Base-by-base conservation (phyloP, 1,284 basidiomycete species). In the Cutaneotrichosporon curvatum region DNA sequence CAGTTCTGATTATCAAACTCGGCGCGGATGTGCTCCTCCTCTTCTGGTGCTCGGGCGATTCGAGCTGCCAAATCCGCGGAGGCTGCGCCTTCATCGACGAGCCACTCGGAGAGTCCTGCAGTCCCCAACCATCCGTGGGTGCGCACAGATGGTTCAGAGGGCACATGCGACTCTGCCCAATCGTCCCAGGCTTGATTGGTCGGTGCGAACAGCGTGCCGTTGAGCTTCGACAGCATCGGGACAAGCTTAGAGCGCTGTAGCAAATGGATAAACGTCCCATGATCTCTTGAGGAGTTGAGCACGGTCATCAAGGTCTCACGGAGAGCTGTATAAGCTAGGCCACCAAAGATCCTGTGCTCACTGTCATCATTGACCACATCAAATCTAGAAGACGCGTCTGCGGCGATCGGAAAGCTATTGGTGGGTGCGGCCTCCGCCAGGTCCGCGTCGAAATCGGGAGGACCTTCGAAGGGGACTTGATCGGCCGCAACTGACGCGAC, bases 151-250 rank as follows among this genome's bases (percentile, higher is more conserved):
- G 23, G 25, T 14, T 47, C 51, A 4, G 53, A 50, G 1, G 61
- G 60, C 14, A 41, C 40, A 51, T 67, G 57, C 31, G 45, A 43
- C 3, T 63, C 57, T 1, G 61, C 63, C 69, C 69, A 71, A 68
- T 50, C 52, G 25, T 53, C 74, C 63, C 94, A 83, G 12, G 92
- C 92, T 51, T 87, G 81, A 71, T 99, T 91, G 15, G 88, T 96
- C 0, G 95, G 95, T 1, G 95, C 95, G 61, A 96, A 95, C 42
- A 99, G 70, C 14, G 94, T 95, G 61, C 80, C 79, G 32, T 78
- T 81, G 44, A 98, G 81, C 54, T 77, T 79, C 66, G 94, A 95
- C 55, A 99, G 76, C 9, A 88, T 88, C 0, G 95, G 95, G 39
- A 99, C 81, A 48, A 97, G 81, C 50, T 84, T 83, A 3, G 92